These are phyloP conservation scores for Wickerhamomyces sp. DNA, from an alignment of 1,139 yeast species.

Conservation along the genomic window DNA sequence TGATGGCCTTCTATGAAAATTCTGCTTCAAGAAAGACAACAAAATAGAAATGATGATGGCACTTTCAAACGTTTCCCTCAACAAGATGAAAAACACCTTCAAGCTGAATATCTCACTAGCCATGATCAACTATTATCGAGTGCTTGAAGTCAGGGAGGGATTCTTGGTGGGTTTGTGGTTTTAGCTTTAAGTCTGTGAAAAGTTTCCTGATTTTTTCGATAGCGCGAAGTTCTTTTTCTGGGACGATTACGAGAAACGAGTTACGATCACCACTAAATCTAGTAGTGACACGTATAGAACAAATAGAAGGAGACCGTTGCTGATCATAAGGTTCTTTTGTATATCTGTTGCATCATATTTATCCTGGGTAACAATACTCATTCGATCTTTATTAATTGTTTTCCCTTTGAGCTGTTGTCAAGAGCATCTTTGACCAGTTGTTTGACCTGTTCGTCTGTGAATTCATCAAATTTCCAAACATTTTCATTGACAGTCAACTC, in stretches of 20 bases:
- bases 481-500: slow-evolving; percentile 57
- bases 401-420: slow-evolving; percentile 29
- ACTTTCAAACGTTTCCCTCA: slow-evolving; percentile 83
- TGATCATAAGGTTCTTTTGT: too few species aligned
- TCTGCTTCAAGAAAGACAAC: slow-evolving; percentile 78
- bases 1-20: slow-evolving; percentile 32
- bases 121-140: neutral
- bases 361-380: neutral
- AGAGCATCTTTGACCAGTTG: slow-evolving; percentile 50
- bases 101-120: slow-evolving; percentile 17
- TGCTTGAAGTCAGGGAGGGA: too few species aligned
- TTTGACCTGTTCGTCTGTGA: slow-evolving; percentile 45
- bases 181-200: too few species aligned
- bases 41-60: slow-evolving; percentile 78
- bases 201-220: too few species aligned
- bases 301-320: too few species aligned
- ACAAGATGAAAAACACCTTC: slow-evolving; percentile 63
- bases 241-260: too few species aligned
- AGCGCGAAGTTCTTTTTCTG: too few species aligned
- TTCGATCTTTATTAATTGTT: slow-evolving; percentile 21
- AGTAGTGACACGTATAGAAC: too few species aligned
- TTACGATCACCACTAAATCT: too few species aligned
- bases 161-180: too few species aligned
- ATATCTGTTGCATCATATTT: too few species aligned
- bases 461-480: slow-evolving; percentile 35